Percentiles rank a stretch among this genome's conserved stretches.
phyloP scores from a whole-genome alignment of 1,139 yeast species.

The Kazachstania sp. region DNA sequence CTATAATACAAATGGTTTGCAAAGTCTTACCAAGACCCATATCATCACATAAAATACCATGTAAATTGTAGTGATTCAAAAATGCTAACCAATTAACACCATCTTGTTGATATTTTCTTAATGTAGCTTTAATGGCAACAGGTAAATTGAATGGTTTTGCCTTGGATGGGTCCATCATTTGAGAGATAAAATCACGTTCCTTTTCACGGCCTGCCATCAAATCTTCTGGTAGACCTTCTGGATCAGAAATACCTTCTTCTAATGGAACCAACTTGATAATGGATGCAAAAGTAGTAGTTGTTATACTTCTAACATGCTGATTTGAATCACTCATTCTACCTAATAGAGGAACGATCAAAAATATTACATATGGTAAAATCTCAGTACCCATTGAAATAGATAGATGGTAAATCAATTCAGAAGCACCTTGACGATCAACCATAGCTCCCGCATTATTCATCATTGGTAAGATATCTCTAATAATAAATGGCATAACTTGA shows the following conservation, averaged over 20 bases:
- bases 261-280: conserved; percentile 91
- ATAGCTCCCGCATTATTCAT: conserved; percentile 69
- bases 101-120: conserved; percentile 93
- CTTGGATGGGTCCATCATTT: conserved; percentile 97
- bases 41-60: conserved; percentile 97
- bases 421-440: conserved; percentile 85
- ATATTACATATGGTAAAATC: conserved; percentile 89
- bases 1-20: conserved; percentile 93
- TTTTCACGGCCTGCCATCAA: conserved; percentile 82
- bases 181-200: conserved; percentile 90
- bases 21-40: conserved; percentile 98
- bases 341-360: conserved; percentile 87
- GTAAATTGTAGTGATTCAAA: conserved; percentile 86
- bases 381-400: conserved; percentile 80
- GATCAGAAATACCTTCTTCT: conserved; percentile 96
- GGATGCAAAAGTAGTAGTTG: conserved; percentile 94
- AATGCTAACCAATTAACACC: conserved; percentile 99
- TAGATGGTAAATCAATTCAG: conserved; percentile 82
- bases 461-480: conserved; percentile 72
- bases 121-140: conserved; percentile 83
- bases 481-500: conserved; percentile 67
- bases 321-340: conserved; percentile 98
- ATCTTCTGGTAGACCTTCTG: conserved; percentile 81
- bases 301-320: conserved; percentile 76
- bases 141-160: conserved; percentile 84